Evolutionary conservation across 192 early-diverging fungal species (phyloP).

Genomic region (Coemansia reversa): DNA sequence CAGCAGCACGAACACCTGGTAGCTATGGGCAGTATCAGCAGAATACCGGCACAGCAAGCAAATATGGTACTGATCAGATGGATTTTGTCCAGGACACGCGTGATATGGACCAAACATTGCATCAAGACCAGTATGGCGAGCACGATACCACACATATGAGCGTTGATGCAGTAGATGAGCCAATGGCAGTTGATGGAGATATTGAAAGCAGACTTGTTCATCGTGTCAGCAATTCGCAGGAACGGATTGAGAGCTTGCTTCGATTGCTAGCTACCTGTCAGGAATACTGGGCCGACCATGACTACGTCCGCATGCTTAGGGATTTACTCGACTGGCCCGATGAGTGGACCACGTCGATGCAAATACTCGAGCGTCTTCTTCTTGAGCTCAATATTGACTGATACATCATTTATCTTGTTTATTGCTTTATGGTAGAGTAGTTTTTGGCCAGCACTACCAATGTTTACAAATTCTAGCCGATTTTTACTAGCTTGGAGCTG

Average conservation of each 20-base stretch:
- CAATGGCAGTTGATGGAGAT: slow-evolving; percentile 15
- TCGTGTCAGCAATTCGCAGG: slow-evolving; percentile 35
- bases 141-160: slow-evolving; percentile 18
- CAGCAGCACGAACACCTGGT: slow-evolving; percentile 15
- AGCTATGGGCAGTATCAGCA: neutral
- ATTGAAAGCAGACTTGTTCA: slow-evolving; percentile 38
- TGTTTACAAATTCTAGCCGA: neutral
- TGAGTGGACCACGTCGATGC: slow-evolving; percentile 56
- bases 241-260: slow-evolving; percentile 37
- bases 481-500: neutral
- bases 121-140: slow-evolving; percentile 9
- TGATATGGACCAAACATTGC: neutral
- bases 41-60: neutral
- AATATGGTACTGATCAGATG: slow-evolving; percentile 19
- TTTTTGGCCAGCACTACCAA: neutral
- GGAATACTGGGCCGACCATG: slow-evolving; percentile 56
- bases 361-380: slow-evolving; percentile 53
- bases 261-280: slow-evolving; percentile 41
- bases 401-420: neutral
- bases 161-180: slow-evolving; percentile 29
- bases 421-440: neutral
- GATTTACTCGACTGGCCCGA: slow-evolving; percentile 52
- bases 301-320: slow-evolving; percentile 42
- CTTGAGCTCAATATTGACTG: slow-evolving; percentile 50
- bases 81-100: slow-evolving; percentile 10